Evolutionary conservation across 352 stramenopile species (phyloP).

Genomic region (Phytophthora syringae): DNA sequence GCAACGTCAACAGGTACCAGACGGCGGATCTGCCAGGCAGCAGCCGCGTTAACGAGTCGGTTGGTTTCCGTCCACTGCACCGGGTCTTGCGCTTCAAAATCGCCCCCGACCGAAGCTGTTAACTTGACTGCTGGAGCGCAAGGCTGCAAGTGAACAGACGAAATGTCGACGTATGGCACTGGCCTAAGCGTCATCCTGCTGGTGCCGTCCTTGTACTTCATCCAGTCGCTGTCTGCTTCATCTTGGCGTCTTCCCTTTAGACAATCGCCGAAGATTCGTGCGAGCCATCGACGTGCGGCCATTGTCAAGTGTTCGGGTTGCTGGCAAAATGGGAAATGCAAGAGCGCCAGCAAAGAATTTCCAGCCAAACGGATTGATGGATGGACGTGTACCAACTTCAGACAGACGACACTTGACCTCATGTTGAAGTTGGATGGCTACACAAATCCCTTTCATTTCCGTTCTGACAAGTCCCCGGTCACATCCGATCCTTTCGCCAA

Average conservation of each 20-base stretch:
- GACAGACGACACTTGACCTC: too few species aligned
- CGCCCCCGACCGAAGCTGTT: neutral
- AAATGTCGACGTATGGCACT: conserved; percentile 13
- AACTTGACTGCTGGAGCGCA: neutral
- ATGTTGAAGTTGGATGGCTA: too few species aligned
- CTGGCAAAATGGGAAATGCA: conserved; percentile 6
- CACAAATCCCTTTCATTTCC: conserved; percentile 21
- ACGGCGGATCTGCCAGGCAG: conserved; percentile 26
- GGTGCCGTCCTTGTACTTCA: conserved; percentile 1
- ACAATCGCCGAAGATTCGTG: conserved; percentile 13
- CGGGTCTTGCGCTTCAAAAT: neutral
- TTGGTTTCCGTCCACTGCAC: conserved; percentile 20
- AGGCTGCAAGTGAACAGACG: conserved; percentile 15
- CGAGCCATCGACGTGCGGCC: conserved; percentile 1
- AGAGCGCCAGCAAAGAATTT: too few species aligned
- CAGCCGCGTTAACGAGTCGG: conserved; percentile 17
- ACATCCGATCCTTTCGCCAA: too few species aligned
- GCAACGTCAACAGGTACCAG: conserved; percentile 17
- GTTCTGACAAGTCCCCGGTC: too few species aligned
- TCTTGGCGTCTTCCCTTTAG: conserved; percentile 17
- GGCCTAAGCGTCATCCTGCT: conserved; percentile 7
- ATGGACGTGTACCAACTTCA: too few species aligned
- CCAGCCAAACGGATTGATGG: too few species aligned
- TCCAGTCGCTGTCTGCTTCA: conserved; percentile 2
- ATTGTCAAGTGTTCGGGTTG: neutral